phyloP scores from a whole-genome alignment of 208 protist genomes.

The Lotmaria passim region DNA sequence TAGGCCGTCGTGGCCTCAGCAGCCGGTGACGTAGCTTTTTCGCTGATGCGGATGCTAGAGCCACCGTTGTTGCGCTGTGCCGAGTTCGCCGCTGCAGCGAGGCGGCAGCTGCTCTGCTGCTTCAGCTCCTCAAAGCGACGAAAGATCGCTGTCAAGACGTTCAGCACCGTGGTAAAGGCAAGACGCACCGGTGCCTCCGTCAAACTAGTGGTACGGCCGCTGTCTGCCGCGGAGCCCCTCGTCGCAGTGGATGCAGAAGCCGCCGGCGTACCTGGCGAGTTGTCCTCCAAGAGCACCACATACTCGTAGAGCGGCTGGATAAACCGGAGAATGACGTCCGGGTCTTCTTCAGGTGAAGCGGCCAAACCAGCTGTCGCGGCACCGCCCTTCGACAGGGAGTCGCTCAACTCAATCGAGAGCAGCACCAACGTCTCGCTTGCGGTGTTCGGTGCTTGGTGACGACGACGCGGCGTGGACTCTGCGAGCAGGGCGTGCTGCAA shows the following conservation, averaged over 20 bases:
- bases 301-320: constrained; percentile 50
- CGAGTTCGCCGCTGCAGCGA: constrained; percentile 5
- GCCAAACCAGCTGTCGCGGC: no score
- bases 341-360: no score
- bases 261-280: background rate
- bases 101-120: constrained; percentile 44
- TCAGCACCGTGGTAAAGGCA: constrained; percentile 46
- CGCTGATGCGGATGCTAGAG: no score
- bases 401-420: constrained; percentile 12
- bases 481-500: constrained; percentile 14
- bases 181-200: constrained; percentile 28
- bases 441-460: background rate
- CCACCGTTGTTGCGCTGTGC: background rate
- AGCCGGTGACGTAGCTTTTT: background rate
- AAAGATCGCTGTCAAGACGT: constrained; percentile 45
- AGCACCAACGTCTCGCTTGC: background rate
- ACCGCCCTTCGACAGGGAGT: background rate
- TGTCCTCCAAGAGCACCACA: constrained; percentile 28
- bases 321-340: constrained; percentile 38
- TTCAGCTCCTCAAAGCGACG: constrained; percentile 52
- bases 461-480: background rate
- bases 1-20: constrained; percentile 20
- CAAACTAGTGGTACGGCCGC: no score
- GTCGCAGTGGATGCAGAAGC: background rate
- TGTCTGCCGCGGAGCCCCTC: background rate